Conservation (phyloP, 2,329 filamentous ascomycete species). For the Kalmusia sp. region DNA sequence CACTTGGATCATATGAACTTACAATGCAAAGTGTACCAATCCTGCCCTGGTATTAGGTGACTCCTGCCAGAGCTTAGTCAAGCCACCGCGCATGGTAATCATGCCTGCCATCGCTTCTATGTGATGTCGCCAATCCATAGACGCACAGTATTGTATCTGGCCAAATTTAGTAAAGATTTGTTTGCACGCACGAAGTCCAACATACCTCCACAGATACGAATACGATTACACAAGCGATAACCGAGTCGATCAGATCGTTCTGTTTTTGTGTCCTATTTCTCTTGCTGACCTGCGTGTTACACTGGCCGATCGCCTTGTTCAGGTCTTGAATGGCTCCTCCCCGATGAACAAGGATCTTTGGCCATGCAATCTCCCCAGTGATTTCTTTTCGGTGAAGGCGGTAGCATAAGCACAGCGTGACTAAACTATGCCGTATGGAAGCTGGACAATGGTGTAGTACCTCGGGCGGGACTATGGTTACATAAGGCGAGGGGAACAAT, state of each 20-base stretch:
- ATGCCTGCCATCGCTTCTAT: not conserved
- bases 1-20: not conserved
- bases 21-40: not conserved
- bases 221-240: not conserved
- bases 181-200: not conserved
- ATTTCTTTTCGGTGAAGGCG: not conserved
- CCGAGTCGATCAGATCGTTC: not conserved
- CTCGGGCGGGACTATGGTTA: not conserved
- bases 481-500: not conserved
- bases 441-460: not conserved
- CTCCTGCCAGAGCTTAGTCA: not conserved
- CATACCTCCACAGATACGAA: not conserved
- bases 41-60: not conserved
- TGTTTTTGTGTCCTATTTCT: not conserved
- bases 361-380: not conserved
- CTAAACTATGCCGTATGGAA: not conserved
- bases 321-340: not conserved
- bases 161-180: not conserved
- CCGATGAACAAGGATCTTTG: conserved; percentile 1
- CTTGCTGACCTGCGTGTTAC: not conserved
- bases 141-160: conserved; percentile 2
- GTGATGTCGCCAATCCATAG: conserved; percentile 1
- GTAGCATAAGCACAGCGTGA: not conserved
- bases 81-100: not conserved
- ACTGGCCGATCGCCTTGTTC: not conserved